Percentiles rank a stretch among this genome's conserved stretches.
Conservation (phyloP, 2,329 filamentous ascomycete genomes). For the Hymenotorrendiella dingleyae region DNA sequence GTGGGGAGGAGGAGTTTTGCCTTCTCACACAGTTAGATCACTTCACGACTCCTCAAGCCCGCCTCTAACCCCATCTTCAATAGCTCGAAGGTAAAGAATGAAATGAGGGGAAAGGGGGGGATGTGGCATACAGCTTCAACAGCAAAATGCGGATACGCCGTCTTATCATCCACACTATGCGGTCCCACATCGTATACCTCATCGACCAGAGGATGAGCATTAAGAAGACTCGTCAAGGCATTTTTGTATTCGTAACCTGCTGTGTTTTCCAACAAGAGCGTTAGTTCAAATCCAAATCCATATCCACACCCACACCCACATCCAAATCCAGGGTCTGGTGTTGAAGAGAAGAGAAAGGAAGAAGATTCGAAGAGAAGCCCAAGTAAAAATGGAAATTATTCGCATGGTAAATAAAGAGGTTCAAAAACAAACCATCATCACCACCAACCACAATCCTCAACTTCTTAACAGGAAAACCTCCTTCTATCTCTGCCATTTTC, state of each 20-base stretch:
- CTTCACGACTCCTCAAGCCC: too few relatives aligned
- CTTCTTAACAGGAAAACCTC: conserved; percentile 6
- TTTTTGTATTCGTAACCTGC: conserved; percentile 70
- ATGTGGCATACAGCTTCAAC: conserved; percentile 48
- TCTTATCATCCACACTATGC: conserved; percentile 60
- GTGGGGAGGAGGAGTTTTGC: too few relatives aligned
- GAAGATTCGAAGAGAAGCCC: background rate
- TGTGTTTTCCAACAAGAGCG: background rate
- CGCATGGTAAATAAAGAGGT: background rate
- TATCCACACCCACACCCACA: too few relatives aligned
- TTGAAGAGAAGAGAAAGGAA: background rate
- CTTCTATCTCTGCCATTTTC: conserved; percentile 9
- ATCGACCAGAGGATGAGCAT: conserved; percentile 59
- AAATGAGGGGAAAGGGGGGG: background rate
- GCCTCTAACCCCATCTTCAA: too few relatives aligned
- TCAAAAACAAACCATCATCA: conserved; percentile 37
- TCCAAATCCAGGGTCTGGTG: background rate
- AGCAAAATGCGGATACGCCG: conserved; percentile 74
- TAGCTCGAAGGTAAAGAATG: too few relatives aligned
- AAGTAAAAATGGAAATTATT: background rate
- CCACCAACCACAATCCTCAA: conserved; percentile 57
- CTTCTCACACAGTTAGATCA: too few relatives aligned
- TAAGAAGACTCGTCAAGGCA: conserved; percentile 67
- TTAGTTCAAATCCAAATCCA: too few relatives aligned
- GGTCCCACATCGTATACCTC: conserved; percentile 70